These are phyloP conservation scores for Hansfordia pulvinata DNA, from an alignment of 2,329 filamentous ascomycete genomes.

Conservation along the genomic window DNA sequence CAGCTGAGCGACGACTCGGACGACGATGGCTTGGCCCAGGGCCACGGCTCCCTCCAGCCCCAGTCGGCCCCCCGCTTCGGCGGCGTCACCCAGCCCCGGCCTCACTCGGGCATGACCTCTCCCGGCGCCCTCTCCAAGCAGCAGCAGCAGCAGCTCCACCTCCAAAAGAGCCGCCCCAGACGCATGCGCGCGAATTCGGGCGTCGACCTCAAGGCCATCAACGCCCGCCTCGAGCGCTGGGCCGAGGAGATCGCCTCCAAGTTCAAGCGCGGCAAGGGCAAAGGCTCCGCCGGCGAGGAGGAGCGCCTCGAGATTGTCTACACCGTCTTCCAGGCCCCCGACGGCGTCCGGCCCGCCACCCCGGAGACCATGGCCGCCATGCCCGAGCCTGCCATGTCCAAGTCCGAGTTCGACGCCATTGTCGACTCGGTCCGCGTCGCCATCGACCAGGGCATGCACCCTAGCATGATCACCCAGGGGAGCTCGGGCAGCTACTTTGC, in stretches of 20 bases:
- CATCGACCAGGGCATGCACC: constrained; percentile 83
- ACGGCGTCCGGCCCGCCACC: constrained; percentile 70
- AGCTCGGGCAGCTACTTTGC: constrained; percentile 98
- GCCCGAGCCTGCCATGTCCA: constrained; percentile 55
- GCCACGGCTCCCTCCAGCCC: constrained; percentile 38
- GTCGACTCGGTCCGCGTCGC: constrained; percentile 83
- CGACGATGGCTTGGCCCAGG: constrained; percentile 43
- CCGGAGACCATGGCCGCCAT: constrained; percentile 54
- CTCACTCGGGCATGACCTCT: constrained; percentile 45
- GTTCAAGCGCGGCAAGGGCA: constrained; percentile 76
- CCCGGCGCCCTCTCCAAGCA: constrained; percentile 27
- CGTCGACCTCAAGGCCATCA: constrained; percentile 96
- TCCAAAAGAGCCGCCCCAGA: constrained; percentile 36
- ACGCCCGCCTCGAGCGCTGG: constrained; percentile 88
- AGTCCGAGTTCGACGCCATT: constrained; percentile 71
- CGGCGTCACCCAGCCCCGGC: constrained; percentile 45
- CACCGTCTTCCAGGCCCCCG: constrained; percentile 88
- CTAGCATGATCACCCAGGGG: constrained; percentile 90
- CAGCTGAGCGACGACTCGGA: constrained; percentile 61
- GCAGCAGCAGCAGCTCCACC: no score
- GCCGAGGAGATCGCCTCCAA: constrained; percentile 95
- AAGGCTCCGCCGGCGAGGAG: constrained; percentile 59
- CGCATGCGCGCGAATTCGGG: constrained; percentile 56
- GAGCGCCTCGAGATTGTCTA: constrained; percentile 92
- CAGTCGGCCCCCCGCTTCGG: constrained; percentile 48